phyloP scores from a whole-genome alignment of 805 yeast species.

The Ogataea naganishii region DNA sequence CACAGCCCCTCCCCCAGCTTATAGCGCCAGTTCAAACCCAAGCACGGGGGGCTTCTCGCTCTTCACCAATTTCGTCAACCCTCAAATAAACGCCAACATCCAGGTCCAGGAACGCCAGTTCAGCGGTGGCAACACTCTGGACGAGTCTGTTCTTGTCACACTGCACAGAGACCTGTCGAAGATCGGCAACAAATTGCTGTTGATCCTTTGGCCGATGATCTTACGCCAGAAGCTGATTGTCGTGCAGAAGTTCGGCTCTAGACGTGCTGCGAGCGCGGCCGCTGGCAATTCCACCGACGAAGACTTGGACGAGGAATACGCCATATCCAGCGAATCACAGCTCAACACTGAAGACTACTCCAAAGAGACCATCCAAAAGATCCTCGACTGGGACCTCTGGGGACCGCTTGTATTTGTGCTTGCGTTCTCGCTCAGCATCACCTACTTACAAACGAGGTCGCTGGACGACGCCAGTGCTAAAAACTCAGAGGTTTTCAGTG shows the following conservation, averaged over 20 bases:
- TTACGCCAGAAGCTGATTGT: constrained; percentile 19
- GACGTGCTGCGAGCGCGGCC: constrained; percentile 10
- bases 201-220: constrained; percentile 28
- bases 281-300: constrained; percentile 6
- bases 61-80: constrained; percentile 26
- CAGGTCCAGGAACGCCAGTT: constrained; percentile 39
- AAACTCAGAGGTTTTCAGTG: constrained; percentile 44
- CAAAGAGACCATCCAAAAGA: constrained; percentile 23
- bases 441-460: constrained; percentile 29
- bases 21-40: constrained; percentile 2
- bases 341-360: constrained; percentile 22
- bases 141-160: constrained; percentile 45
- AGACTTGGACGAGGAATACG: constrained; percentile 14
- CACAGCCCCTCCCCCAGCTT: constrained; percentile 4
- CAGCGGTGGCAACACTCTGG: constrained; percentile 49
- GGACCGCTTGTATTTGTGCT: constrained; percentile 49
- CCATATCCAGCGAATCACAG: constrained; percentile 6
- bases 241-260: constrained; percentile 19
- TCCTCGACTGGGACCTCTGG: constrained; percentile 56
- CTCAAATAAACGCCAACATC: constrained; percentile 23
- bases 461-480: constrained; percentile 15
- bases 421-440: constrained; percentile 37
- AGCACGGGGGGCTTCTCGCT: constrained; percentile 11
- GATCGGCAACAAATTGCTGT: constrained; percentile 24
- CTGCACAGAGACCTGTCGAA: constrained; percentile 26